Percentiles rank a stretch among this genome's conserved stretches.
These are phyloP conservation scores for Didymella segeticola DNA, from an alignment of 2,329 filamentous ascomycete genomes.

Conservation along the genomic window DNA sequence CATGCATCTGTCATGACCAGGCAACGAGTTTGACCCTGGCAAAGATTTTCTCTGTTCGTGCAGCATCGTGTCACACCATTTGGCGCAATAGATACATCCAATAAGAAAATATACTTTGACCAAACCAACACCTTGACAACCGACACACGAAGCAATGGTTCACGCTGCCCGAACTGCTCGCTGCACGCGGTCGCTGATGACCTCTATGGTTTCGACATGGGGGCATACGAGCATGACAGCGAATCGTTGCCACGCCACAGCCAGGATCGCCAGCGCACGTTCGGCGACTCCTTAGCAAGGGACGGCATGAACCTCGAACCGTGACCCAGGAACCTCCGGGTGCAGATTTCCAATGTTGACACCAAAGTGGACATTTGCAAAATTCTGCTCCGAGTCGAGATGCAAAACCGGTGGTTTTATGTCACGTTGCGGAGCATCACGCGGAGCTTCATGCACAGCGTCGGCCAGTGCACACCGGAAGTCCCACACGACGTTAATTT, in stretches of 20 bases:
- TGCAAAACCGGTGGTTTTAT: conserved; percentile 4
- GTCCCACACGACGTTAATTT: conserved; percentile 8
- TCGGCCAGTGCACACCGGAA: conserved; percentile 10
- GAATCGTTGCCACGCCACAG: conserved; percentile 25
- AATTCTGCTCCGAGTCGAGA: conserved; percentile 3
- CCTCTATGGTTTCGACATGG: background rate
- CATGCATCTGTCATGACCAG: conserved; percentile 24
- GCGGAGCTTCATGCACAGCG: conserved; percentile 8
- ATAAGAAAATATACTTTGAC: conserved; percentile 11
- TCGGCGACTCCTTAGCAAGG: conserved; percentile 16
- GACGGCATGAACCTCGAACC: background rate
- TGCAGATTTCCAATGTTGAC: background rate
- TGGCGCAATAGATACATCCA: conserved; percentile 14
- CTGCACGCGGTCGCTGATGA: background rate
- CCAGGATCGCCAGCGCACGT: conserved; percentile 15
- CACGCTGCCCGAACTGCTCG: background rate
- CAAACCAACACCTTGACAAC: background rate
- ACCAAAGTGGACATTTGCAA: conserved; percentile 1
- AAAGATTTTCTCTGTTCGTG: conserved; percentile 22
- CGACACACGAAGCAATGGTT: background rate
- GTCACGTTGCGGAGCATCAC: conserved; percentile 3
- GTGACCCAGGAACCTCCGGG: background rate
- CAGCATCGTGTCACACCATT: background rate
- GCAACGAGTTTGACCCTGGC: conserved; percentile 21
- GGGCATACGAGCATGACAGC: conserved; percentile 7